Base-by-base conservation (phyloP, 352 stramenopile species). In the Thraustochytrium sp. region DNA sequence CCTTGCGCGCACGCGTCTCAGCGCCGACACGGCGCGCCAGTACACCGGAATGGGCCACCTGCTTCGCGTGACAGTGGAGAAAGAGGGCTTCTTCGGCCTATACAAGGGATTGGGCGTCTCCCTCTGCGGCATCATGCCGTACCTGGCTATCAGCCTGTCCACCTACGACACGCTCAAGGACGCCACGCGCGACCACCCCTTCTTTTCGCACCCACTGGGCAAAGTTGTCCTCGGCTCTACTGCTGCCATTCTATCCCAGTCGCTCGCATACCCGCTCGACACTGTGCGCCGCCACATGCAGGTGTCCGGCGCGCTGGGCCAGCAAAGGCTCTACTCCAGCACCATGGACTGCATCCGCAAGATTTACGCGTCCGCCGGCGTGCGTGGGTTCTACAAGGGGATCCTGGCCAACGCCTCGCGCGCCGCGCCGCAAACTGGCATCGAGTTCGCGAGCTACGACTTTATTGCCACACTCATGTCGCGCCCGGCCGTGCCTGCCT, bases 81-180 rank as follows among this genome's bases (percentile, higher is more conserved):
- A 75, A 16, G 62, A 75, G 31, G 96, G 96, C 64, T 38, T 96
- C 37, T 86, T 89, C 73, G 93, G 93, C 64, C 90, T 99, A 64
- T 99, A 99, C 93, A 97, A 98, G 87, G 97, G 97, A 89, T 98
- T 99, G 85, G 96, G 95, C 88, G 92, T 99, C 54, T 99, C 96
- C 72, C 91, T 99, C 68, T 91, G 94, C 89, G 96, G 97, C 93
- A 99, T 95, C 89, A 99, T 99, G 85, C 94, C 97, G 84, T 99
- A 98, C 94, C 95, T 96, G 91, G 95, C 94, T 31, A 75, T 75
- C 62, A 62, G 9, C 9, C 31, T 75, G n/a, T 46, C 62, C 26
- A 75, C 65, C 16, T 77, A 72, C 65, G 65, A 77, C 48, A 26
- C 65, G 26, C 34, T 77, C 8, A 77, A 72, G 31, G 40, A 77